Evolutionary conservation across 768 basidiomycete genomes (phyloP).

Genomic region (Mycena maculata): DNA sequence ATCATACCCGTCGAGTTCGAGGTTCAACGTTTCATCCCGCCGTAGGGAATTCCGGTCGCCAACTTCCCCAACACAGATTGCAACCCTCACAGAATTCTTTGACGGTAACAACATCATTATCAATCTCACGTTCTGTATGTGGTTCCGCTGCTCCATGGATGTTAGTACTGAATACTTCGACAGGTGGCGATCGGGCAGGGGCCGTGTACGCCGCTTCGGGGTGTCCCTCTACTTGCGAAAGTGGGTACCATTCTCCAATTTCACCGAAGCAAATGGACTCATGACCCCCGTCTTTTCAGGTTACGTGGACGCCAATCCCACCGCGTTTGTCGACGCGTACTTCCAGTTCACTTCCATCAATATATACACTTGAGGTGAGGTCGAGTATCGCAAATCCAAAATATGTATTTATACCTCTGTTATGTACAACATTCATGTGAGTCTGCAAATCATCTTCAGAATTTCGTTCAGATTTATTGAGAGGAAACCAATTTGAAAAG

Average conservation of each 20-base stretch:
- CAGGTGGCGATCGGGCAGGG: conserved; percentile 70
- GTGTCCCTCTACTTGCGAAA: conserved; percentile 63
- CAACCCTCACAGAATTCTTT: conserved; percentile 67
- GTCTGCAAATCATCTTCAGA: no score
- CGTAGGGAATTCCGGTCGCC: conserved; percentile 66
- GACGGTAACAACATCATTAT: conserved; percentile 71
- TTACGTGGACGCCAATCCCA: conserved; percentile 70
- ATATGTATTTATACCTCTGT: not conserved
- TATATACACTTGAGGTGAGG: conserved; percentile 37
- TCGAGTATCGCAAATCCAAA: not conserved
- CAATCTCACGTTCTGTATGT: conserved; percentile 57
- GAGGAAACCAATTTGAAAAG: no score
- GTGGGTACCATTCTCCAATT: conserved; percentile 45
- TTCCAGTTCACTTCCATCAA: conserved; percentile 72
- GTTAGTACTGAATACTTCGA: not conserved
- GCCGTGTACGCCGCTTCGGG: conserved; percentile 55
- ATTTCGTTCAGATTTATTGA: no score
- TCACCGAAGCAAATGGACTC: not conserved
- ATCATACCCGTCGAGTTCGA: not conserved
- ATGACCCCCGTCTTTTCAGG: conserved; percentile 44
- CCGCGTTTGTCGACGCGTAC: conserved; percentile 69
- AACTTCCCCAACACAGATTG: conserved; percentile 70
- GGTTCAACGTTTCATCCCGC: not conserved
- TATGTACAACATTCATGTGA: not conserved
- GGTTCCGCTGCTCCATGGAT: not conserved